Percentiles rank a stretch among this genome's conserved stretches.
phyloP scores from a whole-genome alignment of 2,329 filamentous ascomycete species.

The Cladosporium sp. region DNA sequence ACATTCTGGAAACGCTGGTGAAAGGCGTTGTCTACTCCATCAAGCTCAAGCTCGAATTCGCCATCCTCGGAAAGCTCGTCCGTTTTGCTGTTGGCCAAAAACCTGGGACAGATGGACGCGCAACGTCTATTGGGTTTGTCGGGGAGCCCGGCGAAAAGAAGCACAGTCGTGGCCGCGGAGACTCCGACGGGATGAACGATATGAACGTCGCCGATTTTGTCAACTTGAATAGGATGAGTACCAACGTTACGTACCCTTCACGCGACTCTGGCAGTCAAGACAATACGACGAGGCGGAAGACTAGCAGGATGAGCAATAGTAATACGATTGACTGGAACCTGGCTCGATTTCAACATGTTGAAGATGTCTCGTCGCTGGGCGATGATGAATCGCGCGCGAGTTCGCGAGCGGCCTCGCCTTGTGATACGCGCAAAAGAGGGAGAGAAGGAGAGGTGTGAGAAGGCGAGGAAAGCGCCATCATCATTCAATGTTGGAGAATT shows the following conservation, averaged over 20 bases:
- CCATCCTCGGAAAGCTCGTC: constrained; percentile 28
- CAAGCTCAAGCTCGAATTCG: constrained; percentile 34
- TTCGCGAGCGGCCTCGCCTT: constrained; percentile 8
- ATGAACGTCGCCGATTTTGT: constrained; percentile 20
- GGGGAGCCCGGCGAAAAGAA: constrained; percentile 1
- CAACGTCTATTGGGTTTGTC: constrained; percentile 18
- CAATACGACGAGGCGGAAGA: constrained; percentile 1
- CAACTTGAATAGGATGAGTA: constrained; percentile 16
- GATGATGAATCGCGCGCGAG: constrained; percentile 7
- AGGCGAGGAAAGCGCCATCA: too few relatives aligned
- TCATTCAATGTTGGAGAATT: too few relatives aligned
- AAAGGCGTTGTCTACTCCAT: constrained; percentile 35
- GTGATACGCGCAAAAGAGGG: constrained; percentile 1
- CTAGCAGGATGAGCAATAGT: constrained; percentile 9
- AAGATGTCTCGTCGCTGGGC: constrained; percentile 16
- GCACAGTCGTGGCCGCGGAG: neutral
- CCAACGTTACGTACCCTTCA: constrained; percentile 19
- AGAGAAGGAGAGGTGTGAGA: constrained; percentile 8
- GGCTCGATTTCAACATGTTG: constrained; percentile 20
- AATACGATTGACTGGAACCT: constrained; percentile 15
- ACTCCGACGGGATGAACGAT: constrained; percentile 13
- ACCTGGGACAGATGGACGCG: constrained; percentile 16
- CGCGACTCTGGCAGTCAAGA: constrained; percentile 1
- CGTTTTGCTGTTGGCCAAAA: constrained; percentile 22
- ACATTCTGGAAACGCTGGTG: constrained; percentile 33